Base-by-base conservation (phyloP, 2,329 filamentous ascomycete species). In the Pseudocercospora fuligena region DNA sequence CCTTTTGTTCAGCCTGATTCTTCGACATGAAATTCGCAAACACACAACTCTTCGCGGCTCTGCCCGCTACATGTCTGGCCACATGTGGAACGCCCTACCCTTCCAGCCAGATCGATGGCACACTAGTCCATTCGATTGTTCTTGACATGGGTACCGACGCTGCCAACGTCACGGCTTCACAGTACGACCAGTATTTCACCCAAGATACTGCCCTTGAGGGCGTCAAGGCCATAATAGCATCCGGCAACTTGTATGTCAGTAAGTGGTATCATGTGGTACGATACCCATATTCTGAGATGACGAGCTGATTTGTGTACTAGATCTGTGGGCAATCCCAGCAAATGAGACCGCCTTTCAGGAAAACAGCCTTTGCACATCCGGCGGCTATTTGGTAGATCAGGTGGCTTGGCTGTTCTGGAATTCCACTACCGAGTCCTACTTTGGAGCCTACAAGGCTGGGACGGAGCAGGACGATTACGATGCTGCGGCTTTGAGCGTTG, bases 61-160 rank as follows among this genome's bases (percentile, higher is more conserved):
- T 54, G 21, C 49, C 49, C 21, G 49, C 49, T 7, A 29, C 19
- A 19, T n/a, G 49, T 16, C 25, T 54, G 14, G 21, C 49, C 19
- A 54, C 49, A 3, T 54, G 49, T 16, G 49, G 49, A 25, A 25
- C 4, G 3, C 19, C 49, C 9, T 54, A 54, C 21, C 21, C 49
- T 54, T 14, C 21, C 49, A 54, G 21, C 16, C 16, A 54, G 16
- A 54, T 54, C 49, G 21, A 54, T 54, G 8, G 49, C 19, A 54
- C 49, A 11, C 49, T 54, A 5, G 16, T 54, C 7, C 49, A 23
- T 14, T 19, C 49, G 6, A 23, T 54, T 29, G 49, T 54, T 25
- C 49, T 54, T 54, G 49, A 54, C 19, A 54, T 54, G 49, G 49
- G 49, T 6, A 54, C 49, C 12, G 49, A 54, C 14, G 49, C 49